These are phyloP conservation scores for Hypoxylon sp. DNA, from an alignment of 2,329 filamentous ascomycete species.

Conservation along the genomic window DNA sequence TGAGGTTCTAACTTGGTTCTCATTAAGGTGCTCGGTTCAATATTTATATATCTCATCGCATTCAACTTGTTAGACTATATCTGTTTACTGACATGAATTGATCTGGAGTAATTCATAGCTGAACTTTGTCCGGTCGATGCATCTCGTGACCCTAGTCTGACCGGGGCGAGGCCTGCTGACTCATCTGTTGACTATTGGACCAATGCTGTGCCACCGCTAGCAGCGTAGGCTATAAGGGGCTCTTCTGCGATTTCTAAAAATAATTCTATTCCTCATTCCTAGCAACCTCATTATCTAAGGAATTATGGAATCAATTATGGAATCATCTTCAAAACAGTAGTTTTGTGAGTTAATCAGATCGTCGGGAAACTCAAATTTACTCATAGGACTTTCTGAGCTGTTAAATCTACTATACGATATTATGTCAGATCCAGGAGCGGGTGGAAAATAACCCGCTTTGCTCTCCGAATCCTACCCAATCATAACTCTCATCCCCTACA, in stretches of 20 bases:
- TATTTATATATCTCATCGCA: not conserved
- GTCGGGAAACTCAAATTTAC: not conserved
- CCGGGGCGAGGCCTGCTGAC: not conserved
- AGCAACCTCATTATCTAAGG: not conserved
- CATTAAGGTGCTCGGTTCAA: not conserved
- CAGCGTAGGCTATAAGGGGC: not conserved
- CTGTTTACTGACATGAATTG: not conserved
- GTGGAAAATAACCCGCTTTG: not conserved
- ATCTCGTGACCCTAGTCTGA: constrained; percentile 5
- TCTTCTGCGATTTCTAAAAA: not conserved
- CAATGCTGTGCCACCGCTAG: not conserved
- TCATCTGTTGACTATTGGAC: constrained; percentile 2
- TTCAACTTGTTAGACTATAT: not conserved
- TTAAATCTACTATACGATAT: not conserved
- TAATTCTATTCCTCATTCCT: not conserved
- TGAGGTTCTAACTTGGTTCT: not conserved
- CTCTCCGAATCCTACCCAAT: not conserved
- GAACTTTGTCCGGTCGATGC: not conserved
- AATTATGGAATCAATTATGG: not conserved
- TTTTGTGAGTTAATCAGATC: not conserved
- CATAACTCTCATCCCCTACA: not conserved
- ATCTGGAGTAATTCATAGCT: not conserved
- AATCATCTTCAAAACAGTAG: not conserved
- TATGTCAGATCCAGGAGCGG: not conserved
- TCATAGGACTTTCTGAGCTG: not conserved